Conservation (phyloP, 306 rosid genomes). For the Vigna reflexopilosa region DNA sequence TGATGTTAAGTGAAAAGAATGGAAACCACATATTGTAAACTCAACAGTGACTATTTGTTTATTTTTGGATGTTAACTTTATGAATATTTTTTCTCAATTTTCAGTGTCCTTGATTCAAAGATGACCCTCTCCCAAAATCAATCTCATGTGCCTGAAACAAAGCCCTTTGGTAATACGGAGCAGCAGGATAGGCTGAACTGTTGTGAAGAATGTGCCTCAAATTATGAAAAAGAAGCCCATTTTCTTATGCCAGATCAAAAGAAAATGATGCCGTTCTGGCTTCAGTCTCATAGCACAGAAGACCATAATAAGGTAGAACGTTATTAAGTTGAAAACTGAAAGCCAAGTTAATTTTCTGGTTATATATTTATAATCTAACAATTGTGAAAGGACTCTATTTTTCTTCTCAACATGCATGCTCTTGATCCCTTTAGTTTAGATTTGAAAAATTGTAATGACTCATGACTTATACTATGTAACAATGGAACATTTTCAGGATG, state of each 20-base stretch:
- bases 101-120: conserved; percentile 70
- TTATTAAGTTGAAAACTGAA: neutral
- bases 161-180: conserved; percentile 57
- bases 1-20: conserved; percentile 20
- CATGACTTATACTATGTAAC: neutral
- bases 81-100: conserved; percentile 32
- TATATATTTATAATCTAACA: conserved; percentile 3
- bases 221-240: conserved; percentile 73
- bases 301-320: conserved; percentile 61
- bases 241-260: conserved; percentile 57
- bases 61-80: conserved; percentile 7
- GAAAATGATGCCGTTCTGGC: conserved; percentile 78
- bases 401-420: neutral
- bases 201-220: conserved; percentile 73
- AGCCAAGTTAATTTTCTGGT: neutral
- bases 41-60: neutral
- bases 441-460: conserved; percentile 8
- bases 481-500: conserved; percentile 54
- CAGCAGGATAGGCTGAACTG: conserved; percentile 54
- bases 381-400: conserved; percentile 12
- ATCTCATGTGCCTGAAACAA: conserved; percentile 56
- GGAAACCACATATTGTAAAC: neutral
- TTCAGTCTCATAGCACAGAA: conserved; percentile 68
- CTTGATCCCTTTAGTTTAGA: neutral
- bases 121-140: conserved; percentile 51